Evolutionary conservation across 2,329 filamentous ascomycete species (phyloP), one percentile per base, ranked within the genome.

Genomic region (Bipolaris cookei): DNA sequence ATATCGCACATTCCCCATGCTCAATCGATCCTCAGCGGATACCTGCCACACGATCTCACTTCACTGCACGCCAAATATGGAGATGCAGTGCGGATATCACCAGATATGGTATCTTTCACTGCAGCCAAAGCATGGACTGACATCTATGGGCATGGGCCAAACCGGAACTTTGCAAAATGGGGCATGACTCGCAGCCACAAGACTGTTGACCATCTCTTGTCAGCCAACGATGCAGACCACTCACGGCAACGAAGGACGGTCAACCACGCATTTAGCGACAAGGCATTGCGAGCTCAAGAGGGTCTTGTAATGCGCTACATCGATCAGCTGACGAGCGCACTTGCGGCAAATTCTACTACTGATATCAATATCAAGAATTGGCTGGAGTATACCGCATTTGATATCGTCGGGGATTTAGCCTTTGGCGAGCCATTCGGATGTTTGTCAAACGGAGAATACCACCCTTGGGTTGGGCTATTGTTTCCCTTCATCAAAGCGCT

Each of bases 381-480:
- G 71, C 70, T 68, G 42, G 76, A 76, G 23, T 77, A 64, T 41
- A 69, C 70, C 1, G 74, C 74, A 1, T 80, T 79, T 49, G 77
- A 80, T 51, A 70, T 80, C 16, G 74, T 80, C 38, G 77, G 77
- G 0, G 76, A 80, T 30, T 52, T 81, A 1, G 66, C 72, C 0
- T 80, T 80, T 45, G 77, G 78, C 0, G 73, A 79, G 32, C 55
- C 70, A 0, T 79, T 79, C 51, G 61, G 68, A 8, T 76, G 73
- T 41, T 58, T 80, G 3, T 61, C 66, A 14, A 56, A 69, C 4
- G 62, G 59, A 1, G 53, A 65, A 5, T 74, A 75, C 48, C 69
- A 76, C 51, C 68, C 69, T 2, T 79, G 72, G 70, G 69, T 78
- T 7, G 18, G 20, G 1, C 23, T 34, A 4, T 25, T 58, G 3